A percentile compares a stretch with the other conserved stretches of the same genome.
These are phyloP conservation scores for Actinidia arguta DNA, from an alignment of 179 eudicot genomes.

Conservation along the genomic window DNA sequence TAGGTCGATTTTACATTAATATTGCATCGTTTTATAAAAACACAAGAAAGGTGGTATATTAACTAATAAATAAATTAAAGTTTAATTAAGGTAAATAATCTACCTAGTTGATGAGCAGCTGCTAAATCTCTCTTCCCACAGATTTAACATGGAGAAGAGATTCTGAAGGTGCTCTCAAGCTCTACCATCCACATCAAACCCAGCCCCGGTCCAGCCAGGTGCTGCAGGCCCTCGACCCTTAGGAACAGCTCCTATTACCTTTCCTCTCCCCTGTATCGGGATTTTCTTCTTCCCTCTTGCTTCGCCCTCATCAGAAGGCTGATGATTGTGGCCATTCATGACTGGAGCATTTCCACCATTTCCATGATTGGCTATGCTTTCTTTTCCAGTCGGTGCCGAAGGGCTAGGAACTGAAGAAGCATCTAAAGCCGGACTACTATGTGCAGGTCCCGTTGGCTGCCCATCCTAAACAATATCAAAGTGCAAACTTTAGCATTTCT, in stretches of 20 bases:
- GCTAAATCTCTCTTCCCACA: not conserved
- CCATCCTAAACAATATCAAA: slow-evolving; percentile 32
- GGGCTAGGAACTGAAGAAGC: slow-evolving; percentile 36
- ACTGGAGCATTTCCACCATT: slow-evolving; percentile 36
- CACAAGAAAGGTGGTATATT: slow-evolving; percentile 6
- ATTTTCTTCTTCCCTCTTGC: slow-evolving; percentile 86
- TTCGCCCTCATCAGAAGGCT: slow-evolving; percentile 49
- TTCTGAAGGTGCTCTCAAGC: slow-evolving; percentile 34
- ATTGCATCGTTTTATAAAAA: too few relatives aligned
- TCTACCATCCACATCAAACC: slow-evolving; percentile 82
- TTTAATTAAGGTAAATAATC: not conserved
- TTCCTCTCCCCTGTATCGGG: slow-evolving; percentile 68
- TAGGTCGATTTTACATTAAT: too few relatives aligned
- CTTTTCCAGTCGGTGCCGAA: slow-evolving; percentile 30
- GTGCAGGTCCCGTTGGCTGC: slow-evolving; percentile 32
- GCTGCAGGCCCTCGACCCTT: slow-evolving; percentile 72
- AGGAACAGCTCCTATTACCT: slow-evolving; percentile 76
- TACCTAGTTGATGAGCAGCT: slow-evolving; percentile 24
- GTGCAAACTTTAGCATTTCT: slow-evolving; percentile 8
- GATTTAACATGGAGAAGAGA: not conserved
- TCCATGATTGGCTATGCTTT: slow-evolving; percentile 32
- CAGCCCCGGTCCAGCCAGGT: slow-evolving; percentile 96
- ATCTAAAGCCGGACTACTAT: slow-evolving; percentile 32
- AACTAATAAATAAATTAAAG: slow-evolving; percentile 2
- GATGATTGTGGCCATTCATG: slow-evolving; percentile 44